Base-by-base conservation (phyloP, 1,139 yeast genomes). In the Yamadazyma taylorii region DNA sequence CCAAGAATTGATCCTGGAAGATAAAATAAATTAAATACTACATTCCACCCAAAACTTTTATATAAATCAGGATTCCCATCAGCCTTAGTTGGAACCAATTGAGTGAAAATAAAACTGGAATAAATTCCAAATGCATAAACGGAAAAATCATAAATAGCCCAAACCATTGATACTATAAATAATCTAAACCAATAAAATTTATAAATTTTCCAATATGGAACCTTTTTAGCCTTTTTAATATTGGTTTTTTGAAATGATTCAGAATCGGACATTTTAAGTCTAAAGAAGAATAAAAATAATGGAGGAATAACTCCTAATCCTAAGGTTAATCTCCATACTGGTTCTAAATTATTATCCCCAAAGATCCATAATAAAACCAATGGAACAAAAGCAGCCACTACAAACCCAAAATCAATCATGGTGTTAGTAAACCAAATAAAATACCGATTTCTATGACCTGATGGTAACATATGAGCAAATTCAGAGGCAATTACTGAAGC, bases 271-370 rank as follows among this genome's bases (percentile, higher is more conserved):
- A 85, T 83, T 58, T 75, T 82, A 55, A 85, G 53, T 64, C 97
- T 85, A 60, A 88, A 60, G 57, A 82, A 76, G 55, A 90, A 85
- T 48, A 90, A 73, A 3, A 85, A 69, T 38, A 85, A 52, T 34
- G 97, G 97, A 30, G 94, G 90, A 40, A 90, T 75, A n/a, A 89
- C 95, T 58, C 97, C 97, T 24, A 90, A 65, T 29, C 95, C 97
- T 33, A 90, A 69, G n/a, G 95, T 80, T 39, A 89, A 65, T 69
- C 97, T 81, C 97, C 97, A 90, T 29, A 90, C 88, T 3, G 87
- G 84, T 32, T 79, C 78, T 58, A 89, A 73, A 56, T 87, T 86
- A 33, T 79, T 62, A 22, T 73, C 69, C 32, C 81, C 69, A 61
- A 85, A 88, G 47, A 90, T 90, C 90, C 95, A 85, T 41, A 88